phyloP scores from a whole-genome alignment of 2,329 filamentous ascomycete species.

The Colletotrichum sp. region DNA sequence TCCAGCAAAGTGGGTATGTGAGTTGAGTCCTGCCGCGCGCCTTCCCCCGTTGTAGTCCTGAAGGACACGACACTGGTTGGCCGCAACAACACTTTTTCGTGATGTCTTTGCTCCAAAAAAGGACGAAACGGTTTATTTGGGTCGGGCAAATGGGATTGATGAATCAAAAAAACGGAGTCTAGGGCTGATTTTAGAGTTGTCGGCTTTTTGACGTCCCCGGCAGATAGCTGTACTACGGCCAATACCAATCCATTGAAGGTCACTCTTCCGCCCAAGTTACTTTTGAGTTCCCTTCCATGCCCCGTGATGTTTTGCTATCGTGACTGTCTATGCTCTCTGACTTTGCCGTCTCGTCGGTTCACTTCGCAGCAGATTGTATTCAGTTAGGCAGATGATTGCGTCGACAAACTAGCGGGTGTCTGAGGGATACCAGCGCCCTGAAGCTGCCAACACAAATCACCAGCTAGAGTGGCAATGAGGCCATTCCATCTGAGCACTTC shows the following conservation, averaged over 20 bases:
- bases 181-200: slow-evolving; percentile 25
- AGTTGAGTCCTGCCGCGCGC: slow-evolving; percentile 9
- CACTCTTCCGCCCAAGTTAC: slow-evolving; percentile 18
- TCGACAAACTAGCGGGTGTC: background rate
- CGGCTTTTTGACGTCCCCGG: slow-evolving; percentile 23
- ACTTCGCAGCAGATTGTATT: background rate
- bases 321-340: background rate
- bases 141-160: slow-evolving; percentile 24
- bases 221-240: slow-evolving; percentile 23
- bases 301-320: background rate
- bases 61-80: background rate
- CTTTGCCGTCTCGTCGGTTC: background rate
- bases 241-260: slow-evolving; percentile 26
- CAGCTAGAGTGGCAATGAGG: rapidly evolving
- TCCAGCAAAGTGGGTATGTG: background rate
- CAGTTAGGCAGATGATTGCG: background rate
- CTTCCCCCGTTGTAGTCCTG: background rate
- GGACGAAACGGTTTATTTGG: slow-evolving; percentile 17
- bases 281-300: slow-evolving; percentile 5
- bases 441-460: background rate
- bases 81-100: slow-evolving; percentile 3
- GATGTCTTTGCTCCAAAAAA: slow-evolving; percentile 9
- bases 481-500: background rate
- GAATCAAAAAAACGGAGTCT: slow-evolving; percentile 23
- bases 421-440: background rate